A percentile compares a stretch with the other conserved stretches of the same genome.
phyloP scores from a whole-genome alignment of 345 rosid genomes.

The Eutrema yunnanense region DNA sequence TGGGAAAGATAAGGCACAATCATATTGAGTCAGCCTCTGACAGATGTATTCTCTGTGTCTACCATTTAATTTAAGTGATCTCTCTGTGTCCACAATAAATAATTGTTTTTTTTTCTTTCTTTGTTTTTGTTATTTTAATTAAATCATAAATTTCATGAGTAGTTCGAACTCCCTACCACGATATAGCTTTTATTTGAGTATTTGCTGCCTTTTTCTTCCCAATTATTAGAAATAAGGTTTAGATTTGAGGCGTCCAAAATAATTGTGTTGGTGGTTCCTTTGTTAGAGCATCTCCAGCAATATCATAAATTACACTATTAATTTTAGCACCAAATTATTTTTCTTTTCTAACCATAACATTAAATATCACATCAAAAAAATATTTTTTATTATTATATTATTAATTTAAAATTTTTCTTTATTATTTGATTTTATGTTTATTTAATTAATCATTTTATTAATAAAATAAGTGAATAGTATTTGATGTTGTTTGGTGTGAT shows the following conservation, averaged over 20 bases:
- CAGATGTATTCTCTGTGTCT: slow-evolving; percentile 29
- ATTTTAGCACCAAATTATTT: too few species aligned
- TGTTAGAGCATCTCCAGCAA: not conserved
- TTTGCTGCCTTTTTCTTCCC: not conserved
- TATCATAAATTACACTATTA: too few species aligned
- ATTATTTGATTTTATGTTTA: too few species aligned
- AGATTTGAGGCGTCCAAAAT: slow-evolving; percentile 23
- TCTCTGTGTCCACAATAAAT: not conserved
- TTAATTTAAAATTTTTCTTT: too few species aligned
- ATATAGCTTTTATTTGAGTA: slow-evolving; percentile 7
- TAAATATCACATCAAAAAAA: too few species aligned
- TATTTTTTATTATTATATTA: too few species aligned
- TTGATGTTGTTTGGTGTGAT: too few species aligned
- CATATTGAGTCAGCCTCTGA: slow-evolving; percentile 18
- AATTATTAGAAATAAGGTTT: slow-evolving; percentile 21
- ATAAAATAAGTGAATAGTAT: too few species aligned
- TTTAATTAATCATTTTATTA: too few species aligned
- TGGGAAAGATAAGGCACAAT: slow-evolving; percentile 22
- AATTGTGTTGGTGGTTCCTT: slow-evolving; percentile 28
- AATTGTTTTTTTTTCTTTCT: not conserved
- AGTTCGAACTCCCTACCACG: slow-evolving; percentile 27
- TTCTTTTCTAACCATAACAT: too few species aligned
- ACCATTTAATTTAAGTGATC: not conserved
- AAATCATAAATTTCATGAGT: slow-evolving; percentile 12
- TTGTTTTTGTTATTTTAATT: not conserved